Conservation (phyloP, 441 rosid species). For the Gossypium gossypioides region DNA sequence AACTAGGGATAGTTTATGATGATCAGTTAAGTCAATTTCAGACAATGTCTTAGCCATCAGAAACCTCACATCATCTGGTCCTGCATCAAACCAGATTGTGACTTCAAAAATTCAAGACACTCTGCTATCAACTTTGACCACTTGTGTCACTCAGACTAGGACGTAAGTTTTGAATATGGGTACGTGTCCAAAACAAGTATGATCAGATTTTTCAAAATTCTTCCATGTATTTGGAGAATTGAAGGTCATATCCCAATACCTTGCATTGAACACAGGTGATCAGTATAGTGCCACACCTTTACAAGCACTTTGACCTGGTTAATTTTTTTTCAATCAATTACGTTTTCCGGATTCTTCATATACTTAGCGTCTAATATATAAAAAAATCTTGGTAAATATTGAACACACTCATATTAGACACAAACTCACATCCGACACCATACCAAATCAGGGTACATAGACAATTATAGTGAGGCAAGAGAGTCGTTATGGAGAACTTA, state of each 20-base stretch:
- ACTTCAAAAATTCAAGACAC: conserved; percentile 1
- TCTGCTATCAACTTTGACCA: neutral
- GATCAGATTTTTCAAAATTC: neutral
- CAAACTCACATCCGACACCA: neutral
- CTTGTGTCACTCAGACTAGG: neutral
- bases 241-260: neutral
- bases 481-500: neutral
- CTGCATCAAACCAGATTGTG: conserved; percentile 16
- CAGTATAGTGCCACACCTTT: neutral
- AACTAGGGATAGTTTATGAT: conserved; percentile 25
- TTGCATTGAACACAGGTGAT: neutral
- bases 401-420: neutral
- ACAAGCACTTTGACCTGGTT: neutral
- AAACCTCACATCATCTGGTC: conserved; percentile 21
- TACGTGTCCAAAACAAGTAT: neutral
- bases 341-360: neutral
- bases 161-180: neutral
- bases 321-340: neutral
- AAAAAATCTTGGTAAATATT: neutral
- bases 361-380: neutral
- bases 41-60: conserved; percentile 27
- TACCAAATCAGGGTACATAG: neutral
- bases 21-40: conserved; percentile 29
- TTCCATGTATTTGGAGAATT: neutral
- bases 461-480: neutral